Evolutionary conservation across 2,329 filamentous ascomycete species (phyloP).

Genomic region (Gaeumannomyces sp.): DNA sequence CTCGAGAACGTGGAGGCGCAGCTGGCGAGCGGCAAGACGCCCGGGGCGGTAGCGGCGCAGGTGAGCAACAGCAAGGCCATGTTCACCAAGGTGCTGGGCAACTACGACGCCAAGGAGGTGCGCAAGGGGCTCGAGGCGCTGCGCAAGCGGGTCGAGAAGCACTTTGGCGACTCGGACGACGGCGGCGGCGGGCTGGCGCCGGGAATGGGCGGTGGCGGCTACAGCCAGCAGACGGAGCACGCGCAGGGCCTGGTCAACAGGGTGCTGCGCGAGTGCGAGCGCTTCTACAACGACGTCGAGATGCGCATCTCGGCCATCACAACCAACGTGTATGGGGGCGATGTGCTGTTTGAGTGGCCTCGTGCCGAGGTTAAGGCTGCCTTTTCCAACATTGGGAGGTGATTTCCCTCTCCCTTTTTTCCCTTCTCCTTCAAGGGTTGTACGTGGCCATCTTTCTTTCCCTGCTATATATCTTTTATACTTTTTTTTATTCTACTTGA

Average conservation of each 20-base stretch:
- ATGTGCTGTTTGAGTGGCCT: conserved; percentile 62
- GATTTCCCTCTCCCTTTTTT: too few species aligned
- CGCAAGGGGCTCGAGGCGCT: conserved; percentile 85
- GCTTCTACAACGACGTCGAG: conserved; percentile 57
- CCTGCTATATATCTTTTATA: too few species aligned
- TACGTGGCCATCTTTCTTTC: too few species aligned
- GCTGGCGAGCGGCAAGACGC: conserved; percentile 51
- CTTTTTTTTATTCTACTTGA: too few species aligned
- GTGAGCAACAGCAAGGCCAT: conserved; percentile 75
- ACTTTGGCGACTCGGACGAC: conserved; percentile 87
- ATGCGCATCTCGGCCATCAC: conserved; percentile 53
- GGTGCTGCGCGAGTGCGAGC: conserved; percentile 55
- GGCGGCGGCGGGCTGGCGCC: neutral
- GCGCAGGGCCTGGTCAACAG: conserved; percentile 43
- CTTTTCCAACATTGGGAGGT: conserved; percentile 31
- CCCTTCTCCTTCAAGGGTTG: too few species aligned
- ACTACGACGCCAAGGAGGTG: conserved; percentile 78
- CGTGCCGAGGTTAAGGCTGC: conserved; percentile 54
- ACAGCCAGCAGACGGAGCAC: conserved; percentile 29
- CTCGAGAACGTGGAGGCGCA: conserved; percentile 81
- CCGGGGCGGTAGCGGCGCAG: conserved; percentile 64
- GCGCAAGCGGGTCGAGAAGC: conserved; percentile 90
- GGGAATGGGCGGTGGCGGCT: neutral
- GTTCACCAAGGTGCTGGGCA: conserved; percentile 79
- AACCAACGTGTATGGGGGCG: conserved; percentile 58